Conservation (phyloP, 164 flowering plant species). For the Magnolia sinica region DNA sequence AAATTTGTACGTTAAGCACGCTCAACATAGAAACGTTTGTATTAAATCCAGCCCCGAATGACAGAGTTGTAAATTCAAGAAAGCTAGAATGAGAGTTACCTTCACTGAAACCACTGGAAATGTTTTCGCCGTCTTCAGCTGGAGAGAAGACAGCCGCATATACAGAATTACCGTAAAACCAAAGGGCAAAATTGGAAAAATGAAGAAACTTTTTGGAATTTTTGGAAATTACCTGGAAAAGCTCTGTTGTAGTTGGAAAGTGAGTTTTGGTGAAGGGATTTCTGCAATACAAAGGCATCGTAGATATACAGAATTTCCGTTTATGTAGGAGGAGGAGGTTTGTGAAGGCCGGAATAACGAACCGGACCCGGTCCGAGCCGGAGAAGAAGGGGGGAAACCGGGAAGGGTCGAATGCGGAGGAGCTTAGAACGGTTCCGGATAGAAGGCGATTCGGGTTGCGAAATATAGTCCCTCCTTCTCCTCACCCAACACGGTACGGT, state of each 20-base stretch:
- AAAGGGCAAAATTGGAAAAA: not conserved
- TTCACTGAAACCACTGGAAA: not conserved
- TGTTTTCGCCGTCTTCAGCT: not conserved
- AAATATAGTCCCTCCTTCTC: too few relatives aligned
- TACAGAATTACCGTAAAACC: not conserved
- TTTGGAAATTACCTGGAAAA: not conserved
- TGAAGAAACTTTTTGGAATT: not conserved
- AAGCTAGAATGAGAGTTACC: not conserved
- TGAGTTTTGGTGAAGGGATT: not conserved
- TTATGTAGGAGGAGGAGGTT: not conserved
- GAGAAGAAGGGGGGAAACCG: too few relatives aligned
- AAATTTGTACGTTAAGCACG: too few relatives aligned
- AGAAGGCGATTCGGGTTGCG: too few relatives aligned
- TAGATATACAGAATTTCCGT: not conserved
- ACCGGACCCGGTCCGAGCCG: not conserved
- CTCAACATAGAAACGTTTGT: too few relatives aligned
- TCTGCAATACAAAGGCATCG: not conserved
- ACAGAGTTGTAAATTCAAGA: not conserved
- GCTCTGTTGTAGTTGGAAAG: not conserved
- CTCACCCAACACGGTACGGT: too few relatives aligned
- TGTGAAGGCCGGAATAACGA: not conserved
- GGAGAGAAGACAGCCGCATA: not conserved
- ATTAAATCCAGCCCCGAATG: too few relatives aligned
- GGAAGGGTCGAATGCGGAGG: too few relatives aligned
- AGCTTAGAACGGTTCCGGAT: too few relatives aligned